Conservation (phyloP, 164 flowering plant species). For the Chimonanthus salicifolius region DNA sequence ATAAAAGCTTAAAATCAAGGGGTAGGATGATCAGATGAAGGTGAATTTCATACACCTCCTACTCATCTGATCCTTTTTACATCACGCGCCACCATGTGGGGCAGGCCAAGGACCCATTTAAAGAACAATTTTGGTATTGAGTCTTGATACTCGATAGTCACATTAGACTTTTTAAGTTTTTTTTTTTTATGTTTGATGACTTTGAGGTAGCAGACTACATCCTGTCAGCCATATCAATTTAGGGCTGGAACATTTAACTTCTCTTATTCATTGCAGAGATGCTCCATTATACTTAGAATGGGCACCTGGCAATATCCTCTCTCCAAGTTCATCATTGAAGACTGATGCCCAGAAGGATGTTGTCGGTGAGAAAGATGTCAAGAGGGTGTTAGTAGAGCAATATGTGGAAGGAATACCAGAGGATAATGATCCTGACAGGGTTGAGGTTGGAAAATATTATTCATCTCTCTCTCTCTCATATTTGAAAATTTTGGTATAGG, state of each 20-base stretch:
- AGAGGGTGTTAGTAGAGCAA: constrained; percentile 56
- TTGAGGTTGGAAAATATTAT: constrained; percentile 49
- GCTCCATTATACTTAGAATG: constrained; percentile 91
- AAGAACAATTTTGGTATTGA: too few species aligned
- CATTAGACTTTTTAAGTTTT: neutral
- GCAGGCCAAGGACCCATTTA: too few species aligned
- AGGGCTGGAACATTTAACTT: neutral
- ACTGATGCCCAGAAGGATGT: constrained; percentile 20
- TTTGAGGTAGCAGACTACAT: neutral
- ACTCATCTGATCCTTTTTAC: too few species aligned
- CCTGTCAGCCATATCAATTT: too few species aligned
- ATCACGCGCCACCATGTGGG: too few species aligned
- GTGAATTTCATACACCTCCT: too few species aligned
- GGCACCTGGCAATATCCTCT: constrained; percentile 77
- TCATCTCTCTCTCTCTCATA: too few species aligned
- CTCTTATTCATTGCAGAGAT: constrained; percentile 40
- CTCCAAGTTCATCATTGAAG: constrained; percentile 24
- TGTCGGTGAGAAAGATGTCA: constrained; percentile 55
- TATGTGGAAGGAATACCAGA: constrained; percentile 43
- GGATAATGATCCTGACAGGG: constrained; percentile 80
- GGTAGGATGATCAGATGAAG: too few species aligned
- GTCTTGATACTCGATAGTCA: too few species aligned
- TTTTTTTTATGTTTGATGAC: neutral
- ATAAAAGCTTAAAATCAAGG: too few species aligned
- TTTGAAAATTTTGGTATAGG: too few species aligned